Conservation (phyloP, 441 rosid species). For the Populus hybrid region DNA sequence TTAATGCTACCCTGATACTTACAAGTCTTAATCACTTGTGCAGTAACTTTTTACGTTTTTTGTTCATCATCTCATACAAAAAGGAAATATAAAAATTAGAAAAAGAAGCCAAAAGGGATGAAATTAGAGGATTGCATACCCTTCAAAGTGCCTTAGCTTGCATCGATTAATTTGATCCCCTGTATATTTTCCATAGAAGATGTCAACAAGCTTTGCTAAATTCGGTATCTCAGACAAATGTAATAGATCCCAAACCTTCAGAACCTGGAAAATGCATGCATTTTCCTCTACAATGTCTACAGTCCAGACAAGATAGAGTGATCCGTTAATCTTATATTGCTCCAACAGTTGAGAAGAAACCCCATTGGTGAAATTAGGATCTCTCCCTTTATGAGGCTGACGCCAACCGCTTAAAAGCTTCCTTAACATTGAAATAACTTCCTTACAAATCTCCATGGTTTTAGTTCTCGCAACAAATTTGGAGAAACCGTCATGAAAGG, state of each 20-base stretch:
- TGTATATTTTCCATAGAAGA: background rate
- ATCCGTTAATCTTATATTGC: background rate
- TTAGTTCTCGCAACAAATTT: background rate
- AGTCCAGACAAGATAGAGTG: background rate
- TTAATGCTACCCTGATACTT: background rate
- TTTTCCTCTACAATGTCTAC: conserved; percentile 24
- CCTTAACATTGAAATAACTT: background rate
- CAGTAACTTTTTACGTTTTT: background rate
- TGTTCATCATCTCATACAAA: background rate
- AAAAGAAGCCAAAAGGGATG: background rate
- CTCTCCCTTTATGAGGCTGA: background rate
- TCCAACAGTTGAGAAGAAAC: background rate
- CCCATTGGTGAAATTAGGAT: background rate
- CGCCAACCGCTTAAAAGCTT: background rate
- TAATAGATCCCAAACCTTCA: conserved; percentile 42
- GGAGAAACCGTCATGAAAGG: background rate
- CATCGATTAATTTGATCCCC: background rate
- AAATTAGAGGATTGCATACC: background rate
- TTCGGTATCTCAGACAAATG: conserved; percentile 15
- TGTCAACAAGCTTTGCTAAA: conserved; percentile 4
- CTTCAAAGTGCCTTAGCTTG: background rate
- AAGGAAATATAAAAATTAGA: background rate
- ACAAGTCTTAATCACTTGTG: background rate
- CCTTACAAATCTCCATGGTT: background rate
- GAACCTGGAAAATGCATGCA: conserved; percentile 23